A percentile compares a stretch with the other conserved stretches of the same genome.
Evolutionary conservation across 208 protist genomes (phyloP).

Genomic region (Lotmaria passim): DNA sequence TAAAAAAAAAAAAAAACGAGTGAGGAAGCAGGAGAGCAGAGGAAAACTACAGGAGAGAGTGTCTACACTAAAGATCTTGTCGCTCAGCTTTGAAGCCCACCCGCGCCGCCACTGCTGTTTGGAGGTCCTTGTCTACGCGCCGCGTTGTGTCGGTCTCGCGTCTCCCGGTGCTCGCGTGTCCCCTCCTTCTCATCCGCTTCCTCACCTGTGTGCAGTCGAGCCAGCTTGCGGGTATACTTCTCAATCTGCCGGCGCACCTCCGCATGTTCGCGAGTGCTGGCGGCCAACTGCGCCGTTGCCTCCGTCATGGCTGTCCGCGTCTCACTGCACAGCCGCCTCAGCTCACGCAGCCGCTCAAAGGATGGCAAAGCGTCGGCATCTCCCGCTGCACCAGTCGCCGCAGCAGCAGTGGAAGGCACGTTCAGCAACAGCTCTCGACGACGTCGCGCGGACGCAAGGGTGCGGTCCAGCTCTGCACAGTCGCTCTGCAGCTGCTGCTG

Average conservation of each 20-base stretch:
- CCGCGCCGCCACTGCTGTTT: no score
- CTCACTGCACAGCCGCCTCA: slow-evolving; percentile 52
- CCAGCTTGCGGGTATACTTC: slow-evolving; percentile 63
- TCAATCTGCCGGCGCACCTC: slow-evolving; percentile 55
- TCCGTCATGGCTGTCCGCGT: slow-evolving; percentile 44
- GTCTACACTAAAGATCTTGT: no score
- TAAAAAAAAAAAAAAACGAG: no score
- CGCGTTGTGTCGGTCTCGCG: no score
- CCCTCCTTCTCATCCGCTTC: background rate
- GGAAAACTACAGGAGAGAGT: no score
- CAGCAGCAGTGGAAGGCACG: slow-evolving; percentile 10
- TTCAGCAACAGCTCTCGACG: slow-evolving; percentile 51
- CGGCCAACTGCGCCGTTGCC: slow-evolving; percentile 58
- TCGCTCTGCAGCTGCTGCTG: slow-evolving; percentile 67
- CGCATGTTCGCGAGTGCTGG: slow-evolving; percentile 42
- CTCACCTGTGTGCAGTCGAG: slow-evolving; percentile 18
- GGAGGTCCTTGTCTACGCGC: no score
- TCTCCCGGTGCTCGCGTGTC: no score
- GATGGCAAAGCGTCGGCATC: slow-evolving; percentile 8
- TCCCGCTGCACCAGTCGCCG: background rate
- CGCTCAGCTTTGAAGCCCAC: no score
- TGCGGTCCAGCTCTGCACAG: slow-evolving; percentile 49
- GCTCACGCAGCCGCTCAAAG: slow-evolving; percentile 44
- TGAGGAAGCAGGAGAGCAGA: no score
- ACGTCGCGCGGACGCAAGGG: slow-evolving; percentile 36